Percentiles rank a stretch among this genome's conserved stretches.
Conservation (phyloP, 2,329 filamentous ascomycete species). For the Penicillium sp. region DNA sequence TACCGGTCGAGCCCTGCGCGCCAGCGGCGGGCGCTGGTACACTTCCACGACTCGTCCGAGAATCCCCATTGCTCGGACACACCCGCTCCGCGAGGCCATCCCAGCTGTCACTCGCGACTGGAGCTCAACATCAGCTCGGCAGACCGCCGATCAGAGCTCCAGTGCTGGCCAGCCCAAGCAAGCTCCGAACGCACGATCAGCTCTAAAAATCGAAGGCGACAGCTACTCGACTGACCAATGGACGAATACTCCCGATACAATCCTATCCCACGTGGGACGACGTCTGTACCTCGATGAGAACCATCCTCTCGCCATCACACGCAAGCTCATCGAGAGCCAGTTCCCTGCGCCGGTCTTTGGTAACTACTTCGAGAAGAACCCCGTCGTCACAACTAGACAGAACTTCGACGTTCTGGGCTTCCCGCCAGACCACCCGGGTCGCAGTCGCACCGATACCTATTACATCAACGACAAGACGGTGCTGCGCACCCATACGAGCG, state of each 20-base stretch:
- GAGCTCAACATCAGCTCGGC: conserved; percentile 43
- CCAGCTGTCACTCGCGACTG: conserved; percentile 32
- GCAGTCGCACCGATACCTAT: conserved; percentile 89
- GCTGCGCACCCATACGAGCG: conserved; percentile 90
- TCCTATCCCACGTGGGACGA: conserved; percentile 75
- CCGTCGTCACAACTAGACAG: conserved; percentile 80
- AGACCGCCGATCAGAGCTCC: conserved; percentile 26
- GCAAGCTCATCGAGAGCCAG: conserved; percentile 87
- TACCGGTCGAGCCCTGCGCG: conserved; percentile 48
- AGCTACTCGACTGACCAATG: conserved; percentile 74
- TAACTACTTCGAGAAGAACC: conserved; percentile 78
- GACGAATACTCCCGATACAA: conserved; percentile 82
- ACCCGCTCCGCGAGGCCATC: conserved; percentile 24
- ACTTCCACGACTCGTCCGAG: conserved; percentile 34
- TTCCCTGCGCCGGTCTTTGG: conserved; percentile 77
- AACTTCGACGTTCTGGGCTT: conserved; percentile 99
- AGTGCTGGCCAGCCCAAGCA: conserved; percentile 8
- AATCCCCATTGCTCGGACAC: conserved; percentile 31
- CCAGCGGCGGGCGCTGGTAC: conserved; percentile 43
- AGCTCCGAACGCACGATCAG: conserved; percentile 16
- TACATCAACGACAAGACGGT: conserved; percentile 87
- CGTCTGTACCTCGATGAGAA: conserved; percentile 88
- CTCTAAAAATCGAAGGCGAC: conserved; percentile 65
- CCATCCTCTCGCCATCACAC: conserved; percentile 89
- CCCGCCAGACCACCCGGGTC: conserved; percentile 82